Evolutionary conservation across 495 filamentous ascomycete genomes (phyloP), one percentile per base, ranked within the genome.

Genomic region (Rostrohypoxylon terebratum): DNA sequence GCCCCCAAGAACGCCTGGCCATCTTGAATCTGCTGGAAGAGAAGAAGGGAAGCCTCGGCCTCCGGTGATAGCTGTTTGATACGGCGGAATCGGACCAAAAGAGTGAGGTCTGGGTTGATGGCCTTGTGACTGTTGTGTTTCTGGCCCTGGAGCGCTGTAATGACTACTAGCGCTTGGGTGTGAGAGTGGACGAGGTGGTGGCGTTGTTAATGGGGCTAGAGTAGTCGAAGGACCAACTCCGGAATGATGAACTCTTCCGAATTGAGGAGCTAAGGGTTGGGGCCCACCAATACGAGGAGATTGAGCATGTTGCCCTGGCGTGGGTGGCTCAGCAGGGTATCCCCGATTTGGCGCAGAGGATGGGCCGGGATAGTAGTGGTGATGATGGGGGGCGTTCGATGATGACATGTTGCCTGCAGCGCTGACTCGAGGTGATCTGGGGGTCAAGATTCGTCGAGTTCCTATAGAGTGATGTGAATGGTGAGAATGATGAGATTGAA

Each of bases 371-470:
- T 79, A 74, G 48, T 74, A 77, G 25, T 78, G 64, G 25, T 78
- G 64, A 11, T 75, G 59, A 53, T 89, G 87, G 20, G 82, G 80
- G 4, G 83, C 73, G 69, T 85, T 85, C 8, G 81, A 77, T 42
- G 84, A 84, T 6, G 81, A 81, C 28, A 82, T 80, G 36, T 84
- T 82, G 20, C 81, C 78, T 13, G 81, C 44, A 63, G 83, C 82
- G 13, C 79, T 76, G 13, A 86, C 82, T 20, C 84, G 80, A 31
- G 91, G 91, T 14, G 91, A 92, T 63, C 84, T 84, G 20, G 91
- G 90, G 36, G 88, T 90, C 72, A 92, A 82, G n/a, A 89, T 84
- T 61, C 84, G 84, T 54, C 89, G 84, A 54, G 74, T 77, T 42
- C 76, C 69, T 33, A 83, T 68, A n/a, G 67, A 64, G 1, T 33